Base-by-base conservation (phyloP, 805 yeast genomes). In the Danielozyma ontarioensis region DNA sequence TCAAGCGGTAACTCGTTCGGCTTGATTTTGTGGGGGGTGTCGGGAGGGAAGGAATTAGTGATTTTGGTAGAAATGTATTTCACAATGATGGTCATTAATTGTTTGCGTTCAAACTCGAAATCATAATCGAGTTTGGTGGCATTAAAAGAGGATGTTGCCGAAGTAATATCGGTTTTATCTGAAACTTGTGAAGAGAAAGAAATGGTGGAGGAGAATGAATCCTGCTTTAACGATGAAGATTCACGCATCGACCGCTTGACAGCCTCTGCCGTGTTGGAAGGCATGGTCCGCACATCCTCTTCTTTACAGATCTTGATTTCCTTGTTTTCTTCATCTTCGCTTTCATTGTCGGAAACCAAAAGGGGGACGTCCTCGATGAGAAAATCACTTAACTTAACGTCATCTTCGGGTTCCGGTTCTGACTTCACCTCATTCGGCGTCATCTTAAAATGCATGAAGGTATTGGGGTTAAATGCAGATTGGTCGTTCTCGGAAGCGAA, bases 51-150 rank as follows among this genome's bases (percentile, higher is more conserved):
- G 3, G 68, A 57, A 39, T 66, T 64, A 21, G 59, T 54, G 34
- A 67, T 66, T 40, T 67, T 67, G 41, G 64, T 62, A 4, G 70
- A 61, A 23, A 65, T 49, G 38, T 66, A 67, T 42, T 64, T 65
- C 24, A 66, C 68, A 15, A 64, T 54, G 6, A 66, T 54, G 31
- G 57, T 59, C 72, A 67, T 67, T 22, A 67, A 48, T 37, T 62
- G 62, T 27, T 47, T 54, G 32, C 64, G 51, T 40, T 64, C 66
- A 13, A 43, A 34, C 29, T 50, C 48, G 42, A 59, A 53, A 19
- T 51, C 51, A 19, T 19, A 19, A 19, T 18, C 44, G 55, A 1
- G 53, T 24, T 26, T 18, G 32, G 5, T n/a, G 17, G 37, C 5
- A 23, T 17, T 6, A 14, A 21, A 18, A 19, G 27, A 13, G 21